Conservation (phyloP, 2,329 filamentous ascomycete species). For the Fusarium virguliforme region DNA sequence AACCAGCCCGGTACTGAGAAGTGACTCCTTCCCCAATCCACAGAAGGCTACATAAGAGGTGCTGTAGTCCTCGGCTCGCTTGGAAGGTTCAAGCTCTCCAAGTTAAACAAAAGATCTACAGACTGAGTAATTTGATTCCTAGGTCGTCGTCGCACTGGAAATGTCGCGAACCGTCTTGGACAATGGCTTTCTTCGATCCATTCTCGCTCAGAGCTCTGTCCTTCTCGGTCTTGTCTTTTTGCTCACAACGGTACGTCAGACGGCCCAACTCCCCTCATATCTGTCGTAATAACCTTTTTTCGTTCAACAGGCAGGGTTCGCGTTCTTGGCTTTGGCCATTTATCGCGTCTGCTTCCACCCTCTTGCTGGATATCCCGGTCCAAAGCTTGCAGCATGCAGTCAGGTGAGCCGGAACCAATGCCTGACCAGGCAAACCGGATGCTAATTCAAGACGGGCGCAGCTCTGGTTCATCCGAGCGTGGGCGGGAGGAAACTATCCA, state of each 20-base stretch:
- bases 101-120: background rate
- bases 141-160: background rate
- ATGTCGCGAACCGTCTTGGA: background rate
- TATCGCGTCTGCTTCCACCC: conserved; percentile 44
- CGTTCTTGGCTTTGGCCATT: background rate
- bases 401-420: conserved; percentile 27
- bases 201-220: background rate
- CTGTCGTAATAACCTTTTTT: background rate
- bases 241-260: background rate
- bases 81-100: background rate
- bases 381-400: conserved; percentile 39
- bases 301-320: background rate
- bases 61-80: background rate
- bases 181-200: background rate
- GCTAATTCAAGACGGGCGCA: background rate
- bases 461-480: conserved; percentile 15
- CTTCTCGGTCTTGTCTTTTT: background rate
- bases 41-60: background rate
- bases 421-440: background rate
- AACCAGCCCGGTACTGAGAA: background rate
- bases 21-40: background rate
- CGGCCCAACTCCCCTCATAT: background rate
- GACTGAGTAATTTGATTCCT: background rate
- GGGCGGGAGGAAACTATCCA: conserved; percentile 24
- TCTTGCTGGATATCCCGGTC: conserved; percentile 44